Evolutionary conservation across 1,139 yeast genomes (phyloP).

Genomic region (Pichiaceae sp.): DNA sequence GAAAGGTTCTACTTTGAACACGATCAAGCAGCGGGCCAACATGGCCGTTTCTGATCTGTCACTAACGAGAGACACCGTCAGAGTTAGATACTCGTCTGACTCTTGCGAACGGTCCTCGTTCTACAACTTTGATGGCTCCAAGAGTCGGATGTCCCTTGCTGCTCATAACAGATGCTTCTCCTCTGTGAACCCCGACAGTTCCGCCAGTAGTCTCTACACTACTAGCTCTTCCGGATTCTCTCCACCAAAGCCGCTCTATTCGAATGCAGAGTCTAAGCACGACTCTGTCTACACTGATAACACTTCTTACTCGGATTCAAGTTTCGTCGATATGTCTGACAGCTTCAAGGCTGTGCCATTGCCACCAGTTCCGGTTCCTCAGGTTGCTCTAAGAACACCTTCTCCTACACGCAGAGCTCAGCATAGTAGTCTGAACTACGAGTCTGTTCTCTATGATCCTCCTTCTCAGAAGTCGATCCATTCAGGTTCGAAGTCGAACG

Average conservation of each 20-base stretch:
- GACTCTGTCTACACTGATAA: neutral
- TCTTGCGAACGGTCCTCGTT: neutral
- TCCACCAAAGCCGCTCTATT: neutral
- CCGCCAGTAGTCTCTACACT: neutral
- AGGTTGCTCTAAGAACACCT: no score
- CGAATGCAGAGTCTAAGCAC: no score
- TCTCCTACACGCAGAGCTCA: no score
- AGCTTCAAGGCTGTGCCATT: neutral
- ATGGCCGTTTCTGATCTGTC: slow-evolving; percentile 1
- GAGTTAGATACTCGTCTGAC: neutral
- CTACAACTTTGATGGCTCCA: neutral
- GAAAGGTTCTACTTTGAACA: neutral
- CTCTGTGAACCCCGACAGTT: neutral
- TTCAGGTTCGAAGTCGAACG: no score
- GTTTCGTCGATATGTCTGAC: neutral
- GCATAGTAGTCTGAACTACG: no score
- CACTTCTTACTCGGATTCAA: neutral
- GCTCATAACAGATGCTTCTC: neutral
- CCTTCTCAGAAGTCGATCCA: no score
- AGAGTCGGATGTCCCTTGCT: neutral
- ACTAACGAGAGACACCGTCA: neutral
- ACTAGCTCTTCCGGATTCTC: neutral
- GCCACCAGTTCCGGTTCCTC: neutral
- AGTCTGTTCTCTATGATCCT: no score
- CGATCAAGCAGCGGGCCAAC: slow-evolving; percentile 1